Evolutionary conservation across 208 protist species (phyloP).

Genomic region (Leishmania martiniquensis): DNA sequence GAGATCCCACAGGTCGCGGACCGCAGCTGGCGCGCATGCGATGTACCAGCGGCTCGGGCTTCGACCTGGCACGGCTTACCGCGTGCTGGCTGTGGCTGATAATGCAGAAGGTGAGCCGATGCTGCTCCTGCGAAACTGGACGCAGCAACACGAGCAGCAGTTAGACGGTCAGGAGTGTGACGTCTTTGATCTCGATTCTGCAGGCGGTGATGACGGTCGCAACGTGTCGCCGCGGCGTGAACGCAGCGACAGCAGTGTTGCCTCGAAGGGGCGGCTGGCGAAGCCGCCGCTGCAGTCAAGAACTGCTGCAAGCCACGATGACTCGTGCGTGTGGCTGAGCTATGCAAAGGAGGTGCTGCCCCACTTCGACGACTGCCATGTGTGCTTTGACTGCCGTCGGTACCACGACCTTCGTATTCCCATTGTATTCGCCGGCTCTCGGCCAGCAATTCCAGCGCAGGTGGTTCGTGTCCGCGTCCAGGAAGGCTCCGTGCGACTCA

Average conservation of each 20-base stretch:
- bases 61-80: slow-evolving; percentile 48
- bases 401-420: slow-evolving; percentile 62
- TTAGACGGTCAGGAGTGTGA: neutral
- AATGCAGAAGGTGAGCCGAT: slow-evolving; percentile 38
- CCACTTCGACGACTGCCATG: slow-evolving; percentile 49
- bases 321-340: slow-evolving; percentile 52
- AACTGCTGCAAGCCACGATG: slow-evolving; percentile 8
- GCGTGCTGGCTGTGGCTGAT: slow-evolving; percentile 53
- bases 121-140: slow-evolving; percentile 60
- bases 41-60: slow-evolving; percentile 32
- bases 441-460: slow-evolving; percentile 33
- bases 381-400: slow-evolving; percentile 69
- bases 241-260: neutral
- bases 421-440: slow-evolving; percentile 32
- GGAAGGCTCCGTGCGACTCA: neutral
- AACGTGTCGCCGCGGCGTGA: slow-evolving; percentile 6
- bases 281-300: neutral
- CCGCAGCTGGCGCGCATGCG: neutral
- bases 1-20: neutral
- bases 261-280: neutral
- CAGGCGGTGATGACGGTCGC: neutral
- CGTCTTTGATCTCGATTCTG: neutral
- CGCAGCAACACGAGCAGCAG: neutral
- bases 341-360: slow-evolving; percentile 37
- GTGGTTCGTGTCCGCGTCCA: slow-evolving; percentile 44